A percentile compares a stretch with the other conserved stretches of the same genome.
phyloP scores from a whole-genome alignment of 164 flowering plant genomes.

The Stephania yunnanensis region DNA sequence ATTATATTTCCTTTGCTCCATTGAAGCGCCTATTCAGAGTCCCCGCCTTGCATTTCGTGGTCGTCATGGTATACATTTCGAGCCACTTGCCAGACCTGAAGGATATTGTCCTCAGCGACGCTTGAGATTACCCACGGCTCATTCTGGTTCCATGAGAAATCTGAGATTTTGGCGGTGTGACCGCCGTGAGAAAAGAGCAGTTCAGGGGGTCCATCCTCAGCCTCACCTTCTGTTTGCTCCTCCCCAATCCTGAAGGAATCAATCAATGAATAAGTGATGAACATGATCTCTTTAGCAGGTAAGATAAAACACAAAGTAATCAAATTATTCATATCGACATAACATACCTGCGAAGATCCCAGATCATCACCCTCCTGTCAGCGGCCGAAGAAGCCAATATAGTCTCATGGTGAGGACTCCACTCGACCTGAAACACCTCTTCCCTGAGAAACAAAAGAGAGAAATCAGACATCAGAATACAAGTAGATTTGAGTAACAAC shows the following conservation, averaged over 20 bases:
- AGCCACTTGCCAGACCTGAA: slow-evolving; percentile 92
- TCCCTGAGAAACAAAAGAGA: slow-evolving; percentile 40
- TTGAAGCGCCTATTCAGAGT: neutral
- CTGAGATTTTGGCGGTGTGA: slow-evolving; percentile 84
- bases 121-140: slow-evolving; percentile 87
- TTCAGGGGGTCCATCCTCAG: slow-evolving; percentile 94
- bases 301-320: too few relatives aligned
- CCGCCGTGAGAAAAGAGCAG: slow-evolving; percentile 93
- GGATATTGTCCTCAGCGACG: slow-evolving; percentile 84
- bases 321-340: neutral
- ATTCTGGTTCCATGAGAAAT: slow-evolving; percentile 84
- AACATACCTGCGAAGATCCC: slow-evolving; percentile 90
- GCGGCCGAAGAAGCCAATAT: slow-evolving; percentile 84
- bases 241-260: slow-evolving; percentile 70
- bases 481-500: neutral
- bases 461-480: neutral
- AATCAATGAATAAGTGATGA: neutral
- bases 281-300: too few relatives aligned
- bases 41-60: slow-evolving; percentile 30
- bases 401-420: slow-evolving; percentile 94
- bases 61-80: slow-evolving; percentile 70
- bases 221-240: slow-evolving; percentile 83
- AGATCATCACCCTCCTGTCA: slow-evolving; percentile 88
- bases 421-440: slow-evolving; percentile 89
- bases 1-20: neutral